Conservation (phyloP, 176 grass and related monocot genomes). For the Bothriochloa decipiens region DNA sequence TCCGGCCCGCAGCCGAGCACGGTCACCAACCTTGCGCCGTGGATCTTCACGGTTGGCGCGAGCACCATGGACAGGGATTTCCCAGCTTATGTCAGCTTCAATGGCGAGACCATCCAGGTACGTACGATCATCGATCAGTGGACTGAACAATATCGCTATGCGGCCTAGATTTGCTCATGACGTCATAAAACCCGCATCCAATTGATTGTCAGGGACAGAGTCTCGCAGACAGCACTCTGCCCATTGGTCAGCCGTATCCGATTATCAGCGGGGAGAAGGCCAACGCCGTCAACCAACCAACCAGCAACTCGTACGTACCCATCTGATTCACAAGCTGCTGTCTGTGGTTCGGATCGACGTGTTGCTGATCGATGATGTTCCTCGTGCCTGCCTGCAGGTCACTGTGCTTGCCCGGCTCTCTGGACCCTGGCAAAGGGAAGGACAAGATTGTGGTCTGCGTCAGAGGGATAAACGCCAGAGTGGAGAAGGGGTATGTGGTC, state of each 20-base stretch:
- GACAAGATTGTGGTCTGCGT: slow-evolving; percentile 73
- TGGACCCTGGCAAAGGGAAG: slow-evolving; percentile 51
- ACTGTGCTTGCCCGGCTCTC: slow-evolving; percentile 53
- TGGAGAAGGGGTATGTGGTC: slow-evolving; percentile 56
- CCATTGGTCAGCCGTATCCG: slow-evolving; percentile 23
- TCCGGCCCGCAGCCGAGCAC: slow-evolving; percentile 51
- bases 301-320: slow-evolving; percentile 41
- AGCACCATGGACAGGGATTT: slow-evolving; percentile 84
- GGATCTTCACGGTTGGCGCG: slow-evolving; percentile 75
- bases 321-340: background rate
- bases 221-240: slow-evolving; percentile 35
- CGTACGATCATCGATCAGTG: background rate
- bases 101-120: slow-evolving; percentile 43
- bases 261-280: slow-evolving; percentile 62
- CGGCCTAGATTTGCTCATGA: background rate
- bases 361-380: background rate
- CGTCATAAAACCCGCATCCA: too few relatives aligned
- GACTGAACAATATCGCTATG: background rate
- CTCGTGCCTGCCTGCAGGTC: slow-evolving; percentile 36
- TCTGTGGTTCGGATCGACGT: background rate
- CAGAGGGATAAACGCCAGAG: slow-evolving; percentile 49
- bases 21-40: slow-evolving; percentile 54
- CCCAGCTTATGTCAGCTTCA: slow-evolving; percentile 38
- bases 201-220: slow-evolving; percentile 60
- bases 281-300: slow-evolving; percentile 7